A percentile compares a stretch with the other conserved stretches of the same genome.
These are phyloP conservation scores for Batrachochytrium dendrobatidis DNA, from an alignment of 371 early-diverging fungal genomes.

Conservation along the genomic window DNA sequence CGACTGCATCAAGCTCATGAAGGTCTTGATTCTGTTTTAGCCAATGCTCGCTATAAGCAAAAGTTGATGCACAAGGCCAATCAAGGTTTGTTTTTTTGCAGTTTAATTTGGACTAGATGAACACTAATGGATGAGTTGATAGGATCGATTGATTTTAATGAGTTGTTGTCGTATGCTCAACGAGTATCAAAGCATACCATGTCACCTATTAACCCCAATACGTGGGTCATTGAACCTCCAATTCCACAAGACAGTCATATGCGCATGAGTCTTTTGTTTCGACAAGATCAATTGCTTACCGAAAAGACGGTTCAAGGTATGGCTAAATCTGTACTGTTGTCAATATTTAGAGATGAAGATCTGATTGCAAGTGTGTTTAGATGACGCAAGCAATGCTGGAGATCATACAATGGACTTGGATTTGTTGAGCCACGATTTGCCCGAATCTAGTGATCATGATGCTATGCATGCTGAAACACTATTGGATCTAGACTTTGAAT, in stretches of 20 bases:
- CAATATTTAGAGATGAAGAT: too few relatives aligned
- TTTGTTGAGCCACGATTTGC: too few relatives aligned
- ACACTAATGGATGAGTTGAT: too few relatives aligned
- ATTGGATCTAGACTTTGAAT: too few relatives aligned
- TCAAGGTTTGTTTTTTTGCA: not conserved
- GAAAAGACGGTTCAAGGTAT: too few relatives aligned
- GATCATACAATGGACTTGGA: too few relatives aligned
- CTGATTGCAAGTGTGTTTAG: too few relatives aligned
- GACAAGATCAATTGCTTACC: slow-evolving; percentile 5
- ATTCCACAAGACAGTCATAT: slow-evolving; percentile 17
- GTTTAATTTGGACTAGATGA: too few relatives aligned
- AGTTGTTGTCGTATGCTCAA: slow-evolving; percentile 8
- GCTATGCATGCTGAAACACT: too few relatives aligned
- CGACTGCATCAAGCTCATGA: not conserved
- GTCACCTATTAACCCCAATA: not conserved
- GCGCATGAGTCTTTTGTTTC: slow-evolving; percentile 13
- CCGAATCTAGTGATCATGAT: too few relatives aligned
- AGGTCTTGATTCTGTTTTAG: not conserved
- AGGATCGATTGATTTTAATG: slow-evolving; percentile 1
- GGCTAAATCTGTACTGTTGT: too few relatives aligned
- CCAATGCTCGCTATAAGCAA: not conserved
- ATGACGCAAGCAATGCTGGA: too few relatives aligned
- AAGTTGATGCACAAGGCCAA: not conserved
- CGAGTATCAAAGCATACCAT: slow-evolving; percentile 12
- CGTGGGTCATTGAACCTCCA: slow-evolving; percentile 13